Percentiles rank a stretch among this genome's conserved stretches.
These are phyloP conservation scores for Ogataea ramenticola DNA, from an alignment of 805 yeast species.

Conservation along the genomic window DNA sequence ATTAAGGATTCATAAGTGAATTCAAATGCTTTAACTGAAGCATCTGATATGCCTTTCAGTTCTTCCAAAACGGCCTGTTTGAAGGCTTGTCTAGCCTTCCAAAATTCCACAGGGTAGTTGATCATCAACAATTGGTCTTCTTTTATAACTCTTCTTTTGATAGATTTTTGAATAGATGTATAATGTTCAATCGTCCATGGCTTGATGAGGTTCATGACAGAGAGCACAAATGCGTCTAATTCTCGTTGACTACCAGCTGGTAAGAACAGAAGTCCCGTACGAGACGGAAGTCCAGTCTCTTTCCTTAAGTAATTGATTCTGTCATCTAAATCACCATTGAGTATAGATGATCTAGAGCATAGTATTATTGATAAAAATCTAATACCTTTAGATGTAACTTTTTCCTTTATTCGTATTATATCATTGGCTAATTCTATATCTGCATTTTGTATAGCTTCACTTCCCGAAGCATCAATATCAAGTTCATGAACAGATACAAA, in stretches of 20 bases:
- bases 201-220: conserved; percentile 30
- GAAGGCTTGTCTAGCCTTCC: conserved; percentile 44
- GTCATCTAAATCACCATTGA: conserved; percentile 27
- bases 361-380: conserved; percentile 29
- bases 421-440: conserved; percentile 31
- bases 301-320: conserved; percentile 31
- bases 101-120: conserved; percentile 19
- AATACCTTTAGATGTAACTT: conserved; percentile 22
- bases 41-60: conserved; percentile 36
- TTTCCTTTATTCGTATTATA: conserved; percentile 25
- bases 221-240: conserved; percentile 30
- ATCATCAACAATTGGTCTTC: conserved; percentile 6
- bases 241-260: conserved; percentile 36
- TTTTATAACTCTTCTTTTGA: conserved; percentile 31
- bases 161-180: conserved; percentile 29
- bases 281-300: conserved; percentile 34
- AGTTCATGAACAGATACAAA: conserved; percentile 38
- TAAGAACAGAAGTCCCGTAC: conserved; percentile 36
- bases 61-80: conserved; percentile 47
- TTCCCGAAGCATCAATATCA: conserved; percentile 21
- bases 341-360: conserved; percentile 20
- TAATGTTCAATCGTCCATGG: conserved; percentile 40
- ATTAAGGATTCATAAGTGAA: conserved; percentile 45
- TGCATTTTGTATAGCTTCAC: conserved; percentile 12
- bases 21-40: conserved; percentile 43